Evolutionary conservation across 371 early-diverging fungal species (phyloP), one percentile per base, ranked within the genome.

Genomic region (Smittium mucronatum): DNA sequence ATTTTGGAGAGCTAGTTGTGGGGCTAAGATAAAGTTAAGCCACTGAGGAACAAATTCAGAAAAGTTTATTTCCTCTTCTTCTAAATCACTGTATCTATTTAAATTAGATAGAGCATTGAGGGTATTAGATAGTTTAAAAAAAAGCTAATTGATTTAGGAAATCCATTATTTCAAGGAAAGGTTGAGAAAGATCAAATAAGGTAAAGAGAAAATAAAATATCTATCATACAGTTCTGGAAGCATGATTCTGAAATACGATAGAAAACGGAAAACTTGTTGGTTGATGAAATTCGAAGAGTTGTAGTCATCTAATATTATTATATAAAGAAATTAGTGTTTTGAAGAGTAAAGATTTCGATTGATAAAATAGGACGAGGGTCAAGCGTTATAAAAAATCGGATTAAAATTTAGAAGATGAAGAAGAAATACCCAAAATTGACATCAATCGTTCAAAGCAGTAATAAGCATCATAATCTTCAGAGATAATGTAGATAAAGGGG

Each of bases 51-150:
- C 86, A 92, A 93, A 93, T 68, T 93, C 95, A 73, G 89, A 87
- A 58, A 92, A 81, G 64, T 92, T 89, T 32, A 95, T 92, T 73
- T 95, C 94, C 72, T 96, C 96, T 63, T 96, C 96, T 77, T 94
- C 93, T 81, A 96, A 93, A 78, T 91, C 93, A 74, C 85, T 89
- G 74, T 88, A 69, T 8, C 69, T 69, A 69, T 61, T 32, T 30
- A 61, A 28, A n/a, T 30, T 5, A 11, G n/a, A 11, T 11, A 61
- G 32, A 28, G 32, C 11, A 61, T 28, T 30, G 28, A 16, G 57
- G 57, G 57, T 57, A 57, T 57, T 17, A 17, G n/a, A 17, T 57
- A 57, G n/a, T n/a, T n/a, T n/a, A n/a, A n/a, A n/a, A n/a, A n/a
- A n/a, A n/a, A n/a, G n/a, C n/a, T n/a, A n/a, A n/a, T n/a, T n/a